Evolutionary conservation across 2,329 filamentous ascomycete species (phyloP).

Genomic region (Penicillium sp.): DNA sequence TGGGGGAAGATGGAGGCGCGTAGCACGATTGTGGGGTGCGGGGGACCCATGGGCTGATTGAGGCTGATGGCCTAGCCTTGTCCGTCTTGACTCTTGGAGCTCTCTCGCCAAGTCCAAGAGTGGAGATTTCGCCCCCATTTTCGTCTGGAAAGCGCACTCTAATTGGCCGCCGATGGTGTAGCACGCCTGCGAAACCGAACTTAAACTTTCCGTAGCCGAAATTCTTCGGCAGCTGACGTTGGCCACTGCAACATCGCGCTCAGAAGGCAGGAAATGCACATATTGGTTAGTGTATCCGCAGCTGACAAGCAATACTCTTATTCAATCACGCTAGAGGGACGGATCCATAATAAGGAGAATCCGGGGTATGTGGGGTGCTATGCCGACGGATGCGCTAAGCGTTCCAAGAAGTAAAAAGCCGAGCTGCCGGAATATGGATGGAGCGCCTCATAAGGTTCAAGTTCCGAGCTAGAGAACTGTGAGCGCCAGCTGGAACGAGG

Average conservation of each 20-base stretch:
- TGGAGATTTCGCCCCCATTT: not conserved
- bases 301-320: not conserved
- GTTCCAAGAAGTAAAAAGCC: no score
- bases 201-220: not conserved
- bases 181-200: not conserved
- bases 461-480: no score
- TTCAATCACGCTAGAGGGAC: not conserved
- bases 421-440: no score
- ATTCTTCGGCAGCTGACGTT: not conserved
- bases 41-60: not conserved
- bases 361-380: not conserved
- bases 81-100: not conserved
- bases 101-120: not conserved
- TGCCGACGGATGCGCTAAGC: not conserved
- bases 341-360: not conserved
- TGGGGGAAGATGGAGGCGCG: not conserved
- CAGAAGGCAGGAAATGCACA: not conserved
- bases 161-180: not conserved
- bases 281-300: not conserved
- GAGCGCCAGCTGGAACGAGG: no score
- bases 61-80: not conserved
- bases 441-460: no score
- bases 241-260: not conserved
- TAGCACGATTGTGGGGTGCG: not conserved
- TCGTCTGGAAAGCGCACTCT: not conserved